A percentile compares a stretch with the other conserved stretches of the same genome.
phyloP scores from a whole-genome alignment of 768 basidiomycete genomes.

The Imleria badia region DNA sequence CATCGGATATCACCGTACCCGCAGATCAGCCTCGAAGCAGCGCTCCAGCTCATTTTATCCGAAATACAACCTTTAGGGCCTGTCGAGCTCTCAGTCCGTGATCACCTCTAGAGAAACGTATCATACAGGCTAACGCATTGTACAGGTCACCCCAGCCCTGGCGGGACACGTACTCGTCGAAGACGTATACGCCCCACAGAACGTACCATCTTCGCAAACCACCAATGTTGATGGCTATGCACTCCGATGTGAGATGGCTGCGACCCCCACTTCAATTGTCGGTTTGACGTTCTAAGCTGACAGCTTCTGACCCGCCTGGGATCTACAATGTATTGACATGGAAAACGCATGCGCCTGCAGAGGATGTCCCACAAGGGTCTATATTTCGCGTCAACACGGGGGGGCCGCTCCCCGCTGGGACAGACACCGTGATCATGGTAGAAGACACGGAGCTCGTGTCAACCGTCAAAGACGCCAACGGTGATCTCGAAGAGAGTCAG shows the following conservation, averaged over 20 bases:
- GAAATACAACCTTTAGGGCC: constrained; percentile 45
- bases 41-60: constrained; percentile 54
- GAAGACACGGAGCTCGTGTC: constrained; percentile 84
- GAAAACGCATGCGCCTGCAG: constrained; percentile 35
- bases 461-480: constrained; percentile 39
- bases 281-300: not conserved
- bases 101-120: not conserved
- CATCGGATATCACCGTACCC: constrained; percentile 79
- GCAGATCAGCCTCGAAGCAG: constrained; percentile 63
- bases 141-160: constrained; percentile 59
- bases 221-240: constrained; percentile 93
- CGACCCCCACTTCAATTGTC: not conserved
- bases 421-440: constrained; percentile 88
- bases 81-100: constrained; percentile 44
- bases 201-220: constrained; percentile 63
- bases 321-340: constrained; percentile 67
- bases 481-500: constrained; percentile 63
- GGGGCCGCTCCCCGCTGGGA: constrained; percentile 69
- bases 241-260: constrained; percentile 53
- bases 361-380: constrained; percentile 43
- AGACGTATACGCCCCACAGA: constrained; percentile 62
- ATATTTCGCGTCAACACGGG: constrained; percentile 81
- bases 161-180: constrained; percentile 73
- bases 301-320: constrained; percentile 66
- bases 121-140: not conserved